These are phyloP conservation scores for Gnetum montanum DNA, from an alignment of 75 land plant genomes.

Conservation along the genomic window DNA sequence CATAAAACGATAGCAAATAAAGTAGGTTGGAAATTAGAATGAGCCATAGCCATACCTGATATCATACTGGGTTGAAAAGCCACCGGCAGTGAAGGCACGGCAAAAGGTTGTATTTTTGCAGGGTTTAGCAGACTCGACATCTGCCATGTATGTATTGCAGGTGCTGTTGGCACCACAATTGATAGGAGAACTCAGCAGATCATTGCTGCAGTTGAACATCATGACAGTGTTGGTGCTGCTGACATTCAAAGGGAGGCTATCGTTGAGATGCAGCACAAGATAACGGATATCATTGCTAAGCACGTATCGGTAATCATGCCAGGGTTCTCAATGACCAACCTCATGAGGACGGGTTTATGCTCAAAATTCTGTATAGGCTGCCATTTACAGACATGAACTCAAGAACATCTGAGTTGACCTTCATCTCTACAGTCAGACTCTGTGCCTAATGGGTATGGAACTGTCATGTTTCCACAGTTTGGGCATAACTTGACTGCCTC, in stretches of 20 bases:
- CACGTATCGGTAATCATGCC: constrained; percentile 14
- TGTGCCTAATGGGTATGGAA: too few species aligned
- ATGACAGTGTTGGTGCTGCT: constrained; percentile 29
- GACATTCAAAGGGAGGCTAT: constrained; percentile 26
- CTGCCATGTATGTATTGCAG: constrained; percentile 33
- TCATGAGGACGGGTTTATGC: constrained; percentile 22
- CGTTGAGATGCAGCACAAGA: constrained; percentile 23
- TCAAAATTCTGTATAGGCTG: constrained; percentile 20
- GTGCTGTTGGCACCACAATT: constrained; percentile 26
- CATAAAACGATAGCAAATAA: too few species aligned
- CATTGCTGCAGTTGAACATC: constrained; percentile 20
- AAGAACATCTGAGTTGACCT: too few species aligned
- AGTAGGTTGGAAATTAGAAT: too few species aligned
- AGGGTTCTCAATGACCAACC: constrained; percentile 27
- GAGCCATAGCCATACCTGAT: too few species aligned
- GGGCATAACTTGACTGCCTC: too few species aligned
- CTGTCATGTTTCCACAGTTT: too few species aligned
- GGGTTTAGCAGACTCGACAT: background rate
- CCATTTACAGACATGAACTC: constrained; percentile 25
- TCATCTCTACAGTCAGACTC: too few species aligned
- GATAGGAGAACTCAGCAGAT: constrained; percentile 19
- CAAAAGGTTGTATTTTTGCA: background rate
- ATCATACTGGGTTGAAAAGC: constrained; percentile 21
- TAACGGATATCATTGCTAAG: constrained; percentile 16
- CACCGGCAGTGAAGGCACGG: background rate